Evolutionary conservation across 441 rosid species (phyloP), one percentile per base, ranked within the genome.

Genomic region (Bocquillonia castaneifolia): DNA sequence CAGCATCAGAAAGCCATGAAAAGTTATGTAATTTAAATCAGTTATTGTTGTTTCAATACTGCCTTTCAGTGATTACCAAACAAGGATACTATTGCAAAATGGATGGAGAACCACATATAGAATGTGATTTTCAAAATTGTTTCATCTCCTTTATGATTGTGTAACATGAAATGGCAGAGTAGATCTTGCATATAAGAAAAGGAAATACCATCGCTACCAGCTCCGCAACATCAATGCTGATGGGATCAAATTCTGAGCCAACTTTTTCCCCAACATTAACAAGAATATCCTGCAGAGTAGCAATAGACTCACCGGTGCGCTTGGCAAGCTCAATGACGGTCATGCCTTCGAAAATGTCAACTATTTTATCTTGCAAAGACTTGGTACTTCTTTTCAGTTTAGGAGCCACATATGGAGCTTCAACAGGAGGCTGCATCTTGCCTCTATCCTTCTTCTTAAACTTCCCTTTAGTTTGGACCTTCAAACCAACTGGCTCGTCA

Each of bases 321-420:
- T 82, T 90, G 36, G 93, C 83, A 58, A 94, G 92, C 81, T 94
- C 98, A 29, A 84, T 77, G 68, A 87, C 28, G 2, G 92, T 82
- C 85, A 90, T 90, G 74, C 99, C 96, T 75, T 87, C 94, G 67
- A 94, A 94, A 72, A 94, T 85, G 71, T 88, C 88, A 20, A 88
- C 62, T 1, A 81, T 87, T 78, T 86, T 90, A 71, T 83, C 90
- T 67, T 79, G 88, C 50, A 65, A 73, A 44, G 83, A 70, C 66
- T 85, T 86, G 66, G 70, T 70, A 59, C 67, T 69, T 75, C 78
- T 80, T 82, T 83, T 82, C 31, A 78, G 77, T 80, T 83, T 86
- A 59, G 86, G 84, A 67, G 90, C 86, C 73, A 87, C 83, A 64
- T 88, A 90, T 20, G 85, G 91, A 81, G 87, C 88, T 74, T 91